These are phyloP conservation scores for Adansonia grandidieri DNA, from an alignment of 441 rosid species.

Conservation along the genomic window DNA sequence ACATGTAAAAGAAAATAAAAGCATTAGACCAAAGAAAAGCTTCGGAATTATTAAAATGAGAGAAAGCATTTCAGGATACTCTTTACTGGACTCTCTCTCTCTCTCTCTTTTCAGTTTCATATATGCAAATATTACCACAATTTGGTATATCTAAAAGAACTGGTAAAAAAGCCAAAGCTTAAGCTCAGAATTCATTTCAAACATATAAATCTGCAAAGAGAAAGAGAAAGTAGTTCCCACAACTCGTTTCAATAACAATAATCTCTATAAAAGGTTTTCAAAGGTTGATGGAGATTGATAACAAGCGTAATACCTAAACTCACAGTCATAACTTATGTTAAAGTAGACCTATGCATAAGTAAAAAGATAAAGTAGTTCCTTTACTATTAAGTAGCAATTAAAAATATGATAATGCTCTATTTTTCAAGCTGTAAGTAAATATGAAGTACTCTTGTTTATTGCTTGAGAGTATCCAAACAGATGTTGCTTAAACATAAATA, in stretches of 20 bases:
- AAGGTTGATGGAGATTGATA: neutral
- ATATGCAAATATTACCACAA: neutral
- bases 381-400: neutral
- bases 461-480: neutral
- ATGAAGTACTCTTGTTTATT: slow-evolving; percentile 9
- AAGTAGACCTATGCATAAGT: neutral
- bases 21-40: neutral
- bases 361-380: neutral
- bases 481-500: slow-evolving; percentile 1
- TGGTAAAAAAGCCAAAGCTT: neutral
- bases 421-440: neutral
- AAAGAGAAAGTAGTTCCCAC: neutral
- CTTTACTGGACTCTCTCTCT: neutral
- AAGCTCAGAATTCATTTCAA: neutral
- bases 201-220: neutral
- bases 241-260: neutral
- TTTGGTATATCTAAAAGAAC: neutral
- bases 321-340: neutral
- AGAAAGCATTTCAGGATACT: neutral
- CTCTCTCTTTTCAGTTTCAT: neutral
- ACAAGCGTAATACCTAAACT: neutral
- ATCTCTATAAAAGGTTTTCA: neutral
- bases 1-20: slow-evolving; percentile 31
- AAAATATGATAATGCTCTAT: slow-evolving; percentile 3
- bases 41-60: neutral